phyloP scores from a whole-genome alignment of 2,329 filamentous ascomycete genomes.

The Drechslerella dactyloides region DNA sequence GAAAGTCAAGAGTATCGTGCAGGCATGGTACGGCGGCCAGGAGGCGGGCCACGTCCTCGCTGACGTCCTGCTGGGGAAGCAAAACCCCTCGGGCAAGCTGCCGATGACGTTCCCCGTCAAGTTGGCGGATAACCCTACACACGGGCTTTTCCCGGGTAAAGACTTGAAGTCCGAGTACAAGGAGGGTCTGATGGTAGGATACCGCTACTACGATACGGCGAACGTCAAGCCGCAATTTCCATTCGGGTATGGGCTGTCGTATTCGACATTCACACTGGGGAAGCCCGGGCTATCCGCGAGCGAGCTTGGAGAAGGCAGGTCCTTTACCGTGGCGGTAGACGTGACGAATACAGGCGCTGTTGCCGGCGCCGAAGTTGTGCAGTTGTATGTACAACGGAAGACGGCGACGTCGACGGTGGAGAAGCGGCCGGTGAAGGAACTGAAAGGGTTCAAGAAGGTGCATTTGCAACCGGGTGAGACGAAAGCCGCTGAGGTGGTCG shows the following conservation, averaged over 20 bases:
- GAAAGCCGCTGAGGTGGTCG: slow-evolving; percentile 14
- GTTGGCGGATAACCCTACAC: slow-evolving; percentile 72
- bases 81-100: slow-evolving; percentile 72
- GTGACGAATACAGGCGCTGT: slow-evolving; percentile 66
- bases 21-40: slow-evolving; percentile 73
- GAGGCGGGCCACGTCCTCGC: slow-evolving; percentile 72
- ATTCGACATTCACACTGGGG: slow-evolving; percentile 69
- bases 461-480: slow-evolving; percentile 33
- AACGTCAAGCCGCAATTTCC: slow-evolving; percentile 67
- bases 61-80: slow-evolving; percentile 69
- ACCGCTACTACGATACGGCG: slow-evolving; percentile 70
- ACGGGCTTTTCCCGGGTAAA: slow-evolving; percentile 76
- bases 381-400: slow-evolving; percentile 63
- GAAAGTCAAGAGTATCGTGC: slow-evolving; percentile 69
- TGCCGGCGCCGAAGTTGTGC: slow-evolving; percentile 72
- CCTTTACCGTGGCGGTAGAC: slow-evolving; percentile 59
- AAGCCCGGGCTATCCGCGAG: slow-evolving; percentile 62
- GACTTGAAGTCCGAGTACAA: slow-evolving; percentile 71
- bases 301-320: slow-evolving; percentile 64
- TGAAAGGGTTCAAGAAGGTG: slow-evolving; percentile 73
- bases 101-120: slow-evolving; percentile 72
- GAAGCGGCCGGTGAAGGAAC: slow-evolving; percentile 68
- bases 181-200: slow-evolving; percentile 75
- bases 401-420: slow-evolving; percentile 68
- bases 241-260: slow-evolving; percentile 72